Percentiles rank a stretch among this genome's conserved stretches.
Conservation (phyloP, 2,329 filamentous ascomycete species). For the Monascus ruber region DNA sequence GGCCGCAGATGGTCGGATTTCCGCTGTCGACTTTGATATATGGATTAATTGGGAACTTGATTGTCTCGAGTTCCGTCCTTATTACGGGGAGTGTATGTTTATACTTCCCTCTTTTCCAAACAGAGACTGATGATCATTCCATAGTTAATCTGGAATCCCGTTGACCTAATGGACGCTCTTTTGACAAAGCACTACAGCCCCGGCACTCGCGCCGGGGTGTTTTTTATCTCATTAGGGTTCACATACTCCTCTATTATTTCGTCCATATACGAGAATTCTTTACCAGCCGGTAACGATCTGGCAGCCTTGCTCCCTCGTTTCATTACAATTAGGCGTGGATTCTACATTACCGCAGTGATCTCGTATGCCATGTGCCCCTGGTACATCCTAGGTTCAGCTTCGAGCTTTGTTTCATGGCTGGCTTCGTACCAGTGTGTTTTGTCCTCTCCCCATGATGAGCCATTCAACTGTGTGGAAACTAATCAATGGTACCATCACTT, state of each 20-base stretch:
- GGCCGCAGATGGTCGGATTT: too few relatives aligned
- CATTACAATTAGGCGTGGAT: constrained; percentile 28
- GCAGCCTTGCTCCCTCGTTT: constrained; percentile 30
- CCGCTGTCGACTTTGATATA: too few relatives aligned
- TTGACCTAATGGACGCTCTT: constrained; percentile 25
- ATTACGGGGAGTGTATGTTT: too few relatives aligned
- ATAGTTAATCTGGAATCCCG: constrained; percentile 25
- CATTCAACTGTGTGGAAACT: background rate
- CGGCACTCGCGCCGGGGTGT: constrained; percentile 27
- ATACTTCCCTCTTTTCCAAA: too few relatives aligned
- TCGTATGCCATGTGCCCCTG: constrained; percentile 28
- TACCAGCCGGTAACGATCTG: constrained; percentile 31
- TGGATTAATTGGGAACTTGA: too few relatives aligned
- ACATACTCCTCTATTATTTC: constrained; percentile 35
- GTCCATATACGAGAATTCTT: constrained; percentile 34
- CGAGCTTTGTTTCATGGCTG: constrained; percentile 31
- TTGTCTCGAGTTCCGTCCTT: too few relatives aligned
- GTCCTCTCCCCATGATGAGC: background rate
- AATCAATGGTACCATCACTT: background rate
- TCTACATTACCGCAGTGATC: constrained; percentile 26
- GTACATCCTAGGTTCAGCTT: constrained; percentile 24
- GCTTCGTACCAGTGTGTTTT: constrained; percentile 27
- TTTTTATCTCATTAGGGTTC: constrained; percentile 33
- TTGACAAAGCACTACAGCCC: constrained; percentile 21
- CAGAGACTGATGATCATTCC: too few relatives aligned